A percentile compares a stretch with the other conserved stretches of the same genome.
Conservation (phyloP, 768 basidiomycete genomes). For the Polyporus arcularius region DNA sequence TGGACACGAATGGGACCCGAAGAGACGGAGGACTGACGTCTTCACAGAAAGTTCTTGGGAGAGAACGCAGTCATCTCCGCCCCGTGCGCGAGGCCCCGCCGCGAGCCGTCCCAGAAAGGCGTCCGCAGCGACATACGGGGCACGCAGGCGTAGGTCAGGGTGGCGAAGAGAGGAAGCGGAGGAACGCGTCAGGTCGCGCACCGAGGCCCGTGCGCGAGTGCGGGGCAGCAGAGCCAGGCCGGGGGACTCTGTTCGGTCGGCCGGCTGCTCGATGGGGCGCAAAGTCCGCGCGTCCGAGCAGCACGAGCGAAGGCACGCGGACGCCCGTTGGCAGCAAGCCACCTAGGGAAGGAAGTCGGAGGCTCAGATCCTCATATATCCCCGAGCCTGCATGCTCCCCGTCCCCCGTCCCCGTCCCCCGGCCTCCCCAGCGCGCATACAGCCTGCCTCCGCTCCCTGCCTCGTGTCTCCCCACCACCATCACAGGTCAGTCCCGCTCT, state of each 20-base stretch:
- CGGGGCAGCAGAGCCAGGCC: not conserved
- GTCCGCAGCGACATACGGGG: no score
- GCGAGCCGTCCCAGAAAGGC: no score
- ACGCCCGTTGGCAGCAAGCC: not conserved
- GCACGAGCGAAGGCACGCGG: not conserved
- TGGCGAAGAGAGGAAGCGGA: no score
- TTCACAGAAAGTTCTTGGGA: not conserved
- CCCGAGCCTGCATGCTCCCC: constrained; percentile 2
- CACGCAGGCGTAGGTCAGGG: no score
- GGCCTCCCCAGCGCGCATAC: constrained; percentile 8
- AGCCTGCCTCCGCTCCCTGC: not conserved
- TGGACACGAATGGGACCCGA: not conserved
- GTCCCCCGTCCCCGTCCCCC: not conserved
- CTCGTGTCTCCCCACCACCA: not conserved
- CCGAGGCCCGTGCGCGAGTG: not conserved
- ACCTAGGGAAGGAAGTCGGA: not conserved
- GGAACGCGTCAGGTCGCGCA: not conserved
- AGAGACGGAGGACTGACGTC: not conserved
- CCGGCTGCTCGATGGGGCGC: not conserved
- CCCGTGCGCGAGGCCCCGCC: not conserved
- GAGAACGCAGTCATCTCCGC: not conserved
- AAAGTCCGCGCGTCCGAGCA: constrained; percentile 1
- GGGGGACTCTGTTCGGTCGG: not conserved
- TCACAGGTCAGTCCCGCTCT: no score
- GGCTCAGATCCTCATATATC: not conserved